These are phyloP conservation scores for Lipomyces lipofer DNA, from an alignment of 805 yeast species.

Conservation along the genomic window DNA sequence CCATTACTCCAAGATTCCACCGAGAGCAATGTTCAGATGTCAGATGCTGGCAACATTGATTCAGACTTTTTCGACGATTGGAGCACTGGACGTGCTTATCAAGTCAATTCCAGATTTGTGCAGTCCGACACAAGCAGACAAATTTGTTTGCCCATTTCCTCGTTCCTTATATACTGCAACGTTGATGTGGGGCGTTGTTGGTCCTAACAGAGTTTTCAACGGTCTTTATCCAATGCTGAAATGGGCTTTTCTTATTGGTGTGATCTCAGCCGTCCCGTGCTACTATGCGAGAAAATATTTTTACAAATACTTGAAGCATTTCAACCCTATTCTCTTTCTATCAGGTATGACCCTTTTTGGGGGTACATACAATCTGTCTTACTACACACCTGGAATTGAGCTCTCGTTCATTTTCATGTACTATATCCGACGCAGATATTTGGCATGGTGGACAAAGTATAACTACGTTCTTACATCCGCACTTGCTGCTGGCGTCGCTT, in stretches of 20 bases:
- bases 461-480: slow-evolving; percentile 57
- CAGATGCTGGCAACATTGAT: slow-evolving; percentile 50
- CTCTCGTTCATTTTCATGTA: slow-evolving; percentile 43
- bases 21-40: slow-evolving; percentile 56
- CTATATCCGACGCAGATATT: slow-evolving; percentile 49
- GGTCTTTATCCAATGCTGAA: slow-evolving; percentile 28
- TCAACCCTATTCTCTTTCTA: slow-evolving; percentile 19
- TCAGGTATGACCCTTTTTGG: slow-evolving; percentile 20
- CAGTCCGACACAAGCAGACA: slow-evolving; percentile 40
- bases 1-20: slow-evolving; percentile 65
- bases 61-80: slow-evolving; percentile 47
- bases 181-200: slow-evolving; percentile 59
- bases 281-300: slow-evolving; percentile 14
- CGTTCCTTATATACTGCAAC: slow-evolving; percentile 52
- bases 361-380: slow-evolving; percentile 20
- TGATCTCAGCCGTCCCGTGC: slow-evolving; percentile 19
- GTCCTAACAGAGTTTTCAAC: slow-evolving; percentile 51
- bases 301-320: slow-evolving; percentile 14
- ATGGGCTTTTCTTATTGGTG: slow-evolving; percentile 30
- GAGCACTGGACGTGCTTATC: slow-evolving; percentile 50
- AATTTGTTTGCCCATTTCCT: slow-evolving; percentile 47
- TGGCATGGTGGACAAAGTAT: slow-evolving; percentile 58
- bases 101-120: slow-evolving; percentile 39
- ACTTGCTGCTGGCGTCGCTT: slow-evolving; percentile 61
- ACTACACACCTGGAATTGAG: slow-evolving; percentile 27